phyloP scores from a whole-genome alignment of 257 asterid species.

The Euphrasia confusa region DNA sequence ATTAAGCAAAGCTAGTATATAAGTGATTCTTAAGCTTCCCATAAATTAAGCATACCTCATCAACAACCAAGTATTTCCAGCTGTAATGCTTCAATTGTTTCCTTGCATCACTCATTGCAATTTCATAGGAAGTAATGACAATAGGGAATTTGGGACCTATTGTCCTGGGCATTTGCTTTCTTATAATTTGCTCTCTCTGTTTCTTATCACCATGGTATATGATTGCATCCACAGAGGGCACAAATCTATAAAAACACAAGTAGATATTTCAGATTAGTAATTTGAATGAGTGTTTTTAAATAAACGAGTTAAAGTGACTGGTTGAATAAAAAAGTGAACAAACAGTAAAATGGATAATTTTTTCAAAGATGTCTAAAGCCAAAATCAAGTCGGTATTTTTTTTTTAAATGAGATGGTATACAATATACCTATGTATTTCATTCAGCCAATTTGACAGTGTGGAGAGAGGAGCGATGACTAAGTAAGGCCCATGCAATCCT shows the following conservation, averaged over 20 bases:
- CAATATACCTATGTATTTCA: constrained; percentile 67
- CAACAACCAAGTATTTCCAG: constrained; percentile 95
- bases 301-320: no score
- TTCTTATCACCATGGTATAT: constrained; percentile 81
- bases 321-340: background rate
- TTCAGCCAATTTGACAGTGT: constrained; percentile 96
- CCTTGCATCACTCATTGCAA: constrained; percentile 69
- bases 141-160: constrained; percentile 81
- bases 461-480: constrained; percentile 92
- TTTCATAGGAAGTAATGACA: constrained; percentile 86
- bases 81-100: constrained; percentile 56
- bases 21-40: constrained; percentile 15
- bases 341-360: no score
- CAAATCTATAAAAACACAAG: constrained; percentile 49
- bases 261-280: background rate
- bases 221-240: constrained; percentile 65
- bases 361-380: no score
- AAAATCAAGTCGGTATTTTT: no score
- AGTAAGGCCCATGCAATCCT: constrained; percentile 87
- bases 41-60: constrained; percentile 56
- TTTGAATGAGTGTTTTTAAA: no score
- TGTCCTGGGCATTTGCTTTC: constrained; percentile 84
- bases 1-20: constrained; percentile 6
- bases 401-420: no score
- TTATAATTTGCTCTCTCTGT: constrained; percentile 60